phyloP scores from a whole-genome alignment of 139 green algal species.

The Coelastrella sp. region DNA sequence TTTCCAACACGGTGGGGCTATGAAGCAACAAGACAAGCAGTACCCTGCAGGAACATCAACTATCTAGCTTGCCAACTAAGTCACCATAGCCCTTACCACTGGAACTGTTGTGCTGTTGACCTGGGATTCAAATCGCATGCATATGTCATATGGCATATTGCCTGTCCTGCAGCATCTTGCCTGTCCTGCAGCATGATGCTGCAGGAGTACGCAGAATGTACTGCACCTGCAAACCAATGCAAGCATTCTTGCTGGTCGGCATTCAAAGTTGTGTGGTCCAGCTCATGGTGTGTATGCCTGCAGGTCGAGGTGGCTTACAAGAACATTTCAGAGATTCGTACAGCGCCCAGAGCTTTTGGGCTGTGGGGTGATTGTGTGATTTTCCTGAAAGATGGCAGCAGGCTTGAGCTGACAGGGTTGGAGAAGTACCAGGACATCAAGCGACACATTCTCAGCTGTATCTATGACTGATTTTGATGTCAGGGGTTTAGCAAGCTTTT shows the following conservation, averaged over 20 bases:
- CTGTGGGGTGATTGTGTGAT: constrained; percentile 72
- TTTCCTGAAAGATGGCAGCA: constrained; percentile 63
- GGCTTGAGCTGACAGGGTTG: constrained; percentile 65
- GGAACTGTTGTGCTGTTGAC: too few species aligned
- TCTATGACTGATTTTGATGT: constrained; percentile 38
- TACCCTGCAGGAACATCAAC: too few species aligned
- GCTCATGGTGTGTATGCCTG: neutral
- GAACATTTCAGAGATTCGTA: constrained; percentile 71
- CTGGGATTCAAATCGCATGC: too few species aligned
- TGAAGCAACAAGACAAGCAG: too few species aligned
- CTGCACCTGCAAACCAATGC: too few species aligned
- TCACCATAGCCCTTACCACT: too few species aligned
- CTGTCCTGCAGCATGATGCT: too few species aligned
- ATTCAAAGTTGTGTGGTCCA: neutral
- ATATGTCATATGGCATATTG: too few species aligned
- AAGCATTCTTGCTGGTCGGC: neutral
- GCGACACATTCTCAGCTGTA: constrained; percentile 61
- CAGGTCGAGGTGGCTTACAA: constrained; percentile 61
- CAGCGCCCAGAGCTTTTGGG: constrained; percentile 65
- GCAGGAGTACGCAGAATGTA: too few species aligned
- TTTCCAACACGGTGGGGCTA: constrained; percentile 23
- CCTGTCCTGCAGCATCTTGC: too few species aligned
- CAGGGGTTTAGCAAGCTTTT: too few species aligned
- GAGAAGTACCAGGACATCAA: constrained; percentile 66
- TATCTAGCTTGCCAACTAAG: too few species aligned